Evolutionary conservation across 106 monocot species (phyloP).

Genomic region (Dactylorhiza incarnata): DNA sequence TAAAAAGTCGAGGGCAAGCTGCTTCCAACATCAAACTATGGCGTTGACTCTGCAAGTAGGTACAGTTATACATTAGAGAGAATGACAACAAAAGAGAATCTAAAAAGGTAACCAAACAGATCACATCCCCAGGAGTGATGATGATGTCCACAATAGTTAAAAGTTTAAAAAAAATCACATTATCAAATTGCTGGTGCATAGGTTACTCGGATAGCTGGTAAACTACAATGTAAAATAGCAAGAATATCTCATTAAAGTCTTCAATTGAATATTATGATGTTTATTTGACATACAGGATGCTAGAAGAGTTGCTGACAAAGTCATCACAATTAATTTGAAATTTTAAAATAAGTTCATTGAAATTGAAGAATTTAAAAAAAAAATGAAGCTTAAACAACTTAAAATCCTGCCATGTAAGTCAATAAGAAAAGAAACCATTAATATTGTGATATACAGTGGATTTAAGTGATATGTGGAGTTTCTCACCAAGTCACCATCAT

Average conservation of each 20-base stretch:
- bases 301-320: background rate
- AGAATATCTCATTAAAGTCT: background rate
- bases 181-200: background rate
- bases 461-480: background rate
- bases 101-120: background rate
- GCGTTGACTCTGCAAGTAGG: slow-evolving; percentile 48
- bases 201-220: background rate
- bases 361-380: too few species aligned
- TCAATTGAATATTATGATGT: background rate
- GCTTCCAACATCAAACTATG: slow-evolving; percentile 79
- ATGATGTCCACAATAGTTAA: background rate
- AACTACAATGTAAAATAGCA: background rate
- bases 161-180: background rate
- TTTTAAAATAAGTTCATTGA: too few species aligned
- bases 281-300: background rate
- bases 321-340: background rate
- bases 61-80: background rate
- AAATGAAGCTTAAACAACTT: background rate
- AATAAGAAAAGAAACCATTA: background rate
- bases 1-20: slow-evolving; percentile 76
- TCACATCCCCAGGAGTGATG: background rate
- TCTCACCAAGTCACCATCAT: background rate
- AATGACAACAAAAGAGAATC: background rate
- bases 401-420: background rate
- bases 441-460: background rate